Conservation (phyloP, 495 filamentous ascomycete genomes). For the Immersiella caudata region DNA sequence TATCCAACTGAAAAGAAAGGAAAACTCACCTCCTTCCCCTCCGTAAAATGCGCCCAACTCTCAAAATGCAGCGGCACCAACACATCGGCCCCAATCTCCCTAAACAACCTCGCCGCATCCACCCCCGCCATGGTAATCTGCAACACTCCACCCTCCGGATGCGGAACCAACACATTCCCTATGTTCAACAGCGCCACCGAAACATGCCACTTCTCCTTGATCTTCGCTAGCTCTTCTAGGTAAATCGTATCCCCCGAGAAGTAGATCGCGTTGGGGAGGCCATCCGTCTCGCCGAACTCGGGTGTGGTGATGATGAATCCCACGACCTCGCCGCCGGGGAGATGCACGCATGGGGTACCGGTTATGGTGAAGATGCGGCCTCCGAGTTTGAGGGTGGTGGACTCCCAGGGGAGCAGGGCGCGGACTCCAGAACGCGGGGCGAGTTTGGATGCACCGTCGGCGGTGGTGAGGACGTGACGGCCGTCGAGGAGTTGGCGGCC, state of each 20-base stretch:
- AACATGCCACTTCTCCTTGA: slow-evolving; percentile 40
- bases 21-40: slow-evolving; percentile 27
- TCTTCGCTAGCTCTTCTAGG: slow-evolving; percentile 45
- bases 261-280: slow-evolving; percentile 55
- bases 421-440: slow-evolving; percentile 46
- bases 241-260: slow-evolving; percentile 61
- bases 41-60: slow-evolving; percentile 53
- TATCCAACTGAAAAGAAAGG: no score
- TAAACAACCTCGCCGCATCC: slow-evolving; percentile 45
- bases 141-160: slow-evolving; percentile 37
- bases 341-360: slow-evolving; percentile 50
- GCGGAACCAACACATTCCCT: slow-evolving; percentile 36
- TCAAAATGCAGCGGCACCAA: slow-evolving; percentile 60
- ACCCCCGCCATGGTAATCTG: slow-evolving; percentile 57
- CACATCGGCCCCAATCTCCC: slow-evolving; percentile 48
- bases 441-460: slow-evolving; percentile 51
- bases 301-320: slow-evolving; percentile 50
- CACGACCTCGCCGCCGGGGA: slow-evolving; percentile 52
- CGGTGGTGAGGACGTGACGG: slow-evolving; percentile 53
- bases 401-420: slow-evolving; percentile 41
- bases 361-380: slow-evolving; percentile 52
- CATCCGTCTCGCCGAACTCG: slow-evolving; percentile 46
- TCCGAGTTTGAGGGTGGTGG: slow-evolving; percentile 26
- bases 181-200: slow-evolving; percentile 45
- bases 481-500: slow-evolving; percentile 50